A percentile compares a stretch with the other conserved stretches of the same genome.
Evolutionary conservation across 2,329 filamentous ascomycete genomes (phyloP).

Genomic region (Lachnellula occidentalis): DNA sequence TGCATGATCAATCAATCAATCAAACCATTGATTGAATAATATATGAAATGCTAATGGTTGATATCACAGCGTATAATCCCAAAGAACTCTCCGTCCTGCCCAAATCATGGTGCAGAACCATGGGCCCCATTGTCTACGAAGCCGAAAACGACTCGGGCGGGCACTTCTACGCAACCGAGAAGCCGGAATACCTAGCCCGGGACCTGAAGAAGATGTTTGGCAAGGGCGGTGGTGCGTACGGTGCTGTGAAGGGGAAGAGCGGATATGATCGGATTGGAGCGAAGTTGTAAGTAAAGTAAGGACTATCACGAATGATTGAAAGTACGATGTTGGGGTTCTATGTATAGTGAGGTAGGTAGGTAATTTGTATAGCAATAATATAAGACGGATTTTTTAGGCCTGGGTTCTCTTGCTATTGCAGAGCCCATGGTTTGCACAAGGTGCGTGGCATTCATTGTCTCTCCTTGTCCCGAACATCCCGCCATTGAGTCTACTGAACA

Average conservation of each 20-base stretch:
- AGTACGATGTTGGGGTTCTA: background rate
- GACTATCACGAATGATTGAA: background rate
- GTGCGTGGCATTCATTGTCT: background rate
- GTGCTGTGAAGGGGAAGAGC: slow-evolving; percentile 24
- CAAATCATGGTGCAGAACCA: slow-evolving; percentile 48
- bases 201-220: slow-evolving; percentile 57
- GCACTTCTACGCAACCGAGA: slow-evolving; percentile 58
- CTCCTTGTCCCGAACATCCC: no score
- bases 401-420: background rate
- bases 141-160: slow-evolving; percentile 35
- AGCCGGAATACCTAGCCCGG: slow-evolving; percentile 44
- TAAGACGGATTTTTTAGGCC: no score
- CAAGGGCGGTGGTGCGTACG: slow-evolving; percentile 41
- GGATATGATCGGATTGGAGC: slow-evolving; percentile 23
- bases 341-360: no score
- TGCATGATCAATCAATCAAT: no score
- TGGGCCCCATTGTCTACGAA: slow-evolving; percentile 57
- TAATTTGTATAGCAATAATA: no score
- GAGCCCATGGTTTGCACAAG: background rate
- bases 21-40: background rate
- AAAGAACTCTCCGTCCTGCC: slow-evolving; percentile 51
- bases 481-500: no score
- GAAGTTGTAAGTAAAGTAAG: slow-evolving; percentile 18
- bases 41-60: background rate
- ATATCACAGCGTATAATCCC: slow-evolving; percentile 44